Base-by-base conservation (phyloP, 75 land plant species). In the Picea sitchensis region DNA sequence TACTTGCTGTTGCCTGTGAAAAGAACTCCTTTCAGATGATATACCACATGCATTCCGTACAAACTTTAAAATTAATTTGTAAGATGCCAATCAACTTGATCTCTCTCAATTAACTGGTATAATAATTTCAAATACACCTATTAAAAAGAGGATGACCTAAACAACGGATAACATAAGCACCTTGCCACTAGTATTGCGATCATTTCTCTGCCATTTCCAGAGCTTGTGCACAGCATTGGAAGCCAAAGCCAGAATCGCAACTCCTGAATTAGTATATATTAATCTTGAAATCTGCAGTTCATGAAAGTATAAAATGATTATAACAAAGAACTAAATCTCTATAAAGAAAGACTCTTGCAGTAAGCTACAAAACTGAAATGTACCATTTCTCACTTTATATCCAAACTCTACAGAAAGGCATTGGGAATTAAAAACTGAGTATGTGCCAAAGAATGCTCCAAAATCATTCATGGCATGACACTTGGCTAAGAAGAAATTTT, bases 161-260 rank as follows among this genome's bases (percentile, higher is more conserved):
- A 21, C 34, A 91, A 72, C 34, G 6, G 2, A 36, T 14, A 71
- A 13, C 58, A 51, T 18, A 20, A 44, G 13, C 31, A 91, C 95
- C 91, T 93, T 93, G 59, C 90, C 88, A 79, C 73, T 78, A 14
- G 83, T 15, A 76, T 91, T 89, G 31, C 94, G 84, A 0, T 92
- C 91, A 87, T 64, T 87, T 59, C 90, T 78, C 13, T 80, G 87
- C 93, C 93, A 91, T 67, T 90, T 90, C 93, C 93, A 91, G 14
- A 91, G 91, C 41, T 83, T 59, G 62, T 91, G 93, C 59, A 86
- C 86, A 26, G 93, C 93, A 83, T 89, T 91, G 54, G 89, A 87
- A 59, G 92, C 92, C 44, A 91, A 82, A 23, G 93, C 93, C 78
- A 91, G 80, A 21, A 91, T 78, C 14, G 91, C 90, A 82, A 58